A percentile compares a stretch with the other conserved stretches of the same genome.
Conservation (phyloP, 345 rosid species). For the Dimocarpus longan region DNA sequence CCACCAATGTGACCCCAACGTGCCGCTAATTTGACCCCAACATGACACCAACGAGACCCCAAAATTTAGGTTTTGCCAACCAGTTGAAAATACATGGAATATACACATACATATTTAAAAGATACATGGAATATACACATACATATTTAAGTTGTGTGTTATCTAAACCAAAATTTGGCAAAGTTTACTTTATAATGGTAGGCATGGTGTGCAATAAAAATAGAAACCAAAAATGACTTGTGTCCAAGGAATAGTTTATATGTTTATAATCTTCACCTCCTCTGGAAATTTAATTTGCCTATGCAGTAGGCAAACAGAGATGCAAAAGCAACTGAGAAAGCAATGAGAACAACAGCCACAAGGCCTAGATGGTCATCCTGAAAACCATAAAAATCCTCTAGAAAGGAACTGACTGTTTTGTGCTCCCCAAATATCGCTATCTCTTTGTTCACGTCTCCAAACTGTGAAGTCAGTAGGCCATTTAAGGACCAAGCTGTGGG, state of each 20-base stretch:
- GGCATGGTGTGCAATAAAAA: no score
- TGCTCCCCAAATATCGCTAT: constrained; percentile 5
- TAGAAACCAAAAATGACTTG: no score
- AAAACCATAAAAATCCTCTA: constrained; percentile 19
- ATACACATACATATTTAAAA: no score
- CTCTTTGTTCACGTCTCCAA: constrained; percentile 19
- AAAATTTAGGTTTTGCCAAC: no score
- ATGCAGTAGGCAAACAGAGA: constrained; percentile 24
- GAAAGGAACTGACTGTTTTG: not conserved
- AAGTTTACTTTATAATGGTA: not conserved
- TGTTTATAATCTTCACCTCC: not conserved
- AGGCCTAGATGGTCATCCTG: constrained; percentile 6
- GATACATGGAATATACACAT: no score
- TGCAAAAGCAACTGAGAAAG: constrained; percentile 23
- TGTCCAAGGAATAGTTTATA: not conserved
- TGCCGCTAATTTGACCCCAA: no score
- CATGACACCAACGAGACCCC: no score
- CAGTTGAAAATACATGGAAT: no score
- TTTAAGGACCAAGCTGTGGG: constrained; percentile 21
- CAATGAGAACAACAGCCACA: constrained; percentile 22
- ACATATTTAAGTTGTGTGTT: not conserved
- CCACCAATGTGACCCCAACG: no score
- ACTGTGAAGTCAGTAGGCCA: constrained; percentile 23
- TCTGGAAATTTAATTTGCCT: constrained; percentile 23
- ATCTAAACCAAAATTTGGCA: not conserved